Percentiles rank a stretch among this genome's conserved stretches.
These are phyloP conservation scores for Stemphylium vesicarium DNA, from an alignment of 2,329 filamentous ascomycete genomes.

Conservation along the genomic window DNA sequence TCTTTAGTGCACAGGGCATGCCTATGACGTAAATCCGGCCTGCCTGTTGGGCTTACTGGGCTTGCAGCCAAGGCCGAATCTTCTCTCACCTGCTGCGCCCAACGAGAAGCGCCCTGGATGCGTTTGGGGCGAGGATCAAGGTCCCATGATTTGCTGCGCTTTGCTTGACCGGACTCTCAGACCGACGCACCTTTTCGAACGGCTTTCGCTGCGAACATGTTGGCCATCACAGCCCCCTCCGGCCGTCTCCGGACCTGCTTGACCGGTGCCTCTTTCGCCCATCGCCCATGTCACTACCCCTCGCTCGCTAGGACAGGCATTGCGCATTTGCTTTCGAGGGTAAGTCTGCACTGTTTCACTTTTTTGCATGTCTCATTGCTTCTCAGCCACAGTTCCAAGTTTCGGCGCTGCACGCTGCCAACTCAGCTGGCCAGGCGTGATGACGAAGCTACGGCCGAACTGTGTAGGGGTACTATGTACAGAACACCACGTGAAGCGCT, in stretches of 20 bases:
- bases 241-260: background rate
- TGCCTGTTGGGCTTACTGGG: slow-evolving; percentile 16
- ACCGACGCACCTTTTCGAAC: slow-evolving; percentile 4
- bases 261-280: slow-evolving; percentile 4
- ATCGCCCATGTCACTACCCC: slow-evolving; percentile 3
- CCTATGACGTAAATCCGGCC: slow-evolving; percentile 17
- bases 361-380: background rate
- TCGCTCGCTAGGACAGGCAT: background rate
- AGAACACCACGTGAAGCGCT: slow-evolving; percentile 13
- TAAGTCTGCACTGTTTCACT: background rate
- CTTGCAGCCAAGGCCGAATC: slow-evolving; percentile 4
- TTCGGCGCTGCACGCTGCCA: slow-evolving; percentile 26
- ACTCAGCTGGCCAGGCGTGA: slow-evolving; percentile 24
- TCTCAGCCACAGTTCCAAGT: slow-evolving; percentile 16
- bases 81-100: slow-evolving; percentile 15
- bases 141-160: slow-evolving; percentile 18
- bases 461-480: slow-evolving; percentile 14
- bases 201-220: slow-evolving; percentile 7
- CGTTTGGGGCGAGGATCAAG: background rate
- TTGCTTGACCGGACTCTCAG: slow-evolving; percentile 13
- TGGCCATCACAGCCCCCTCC: background rate
- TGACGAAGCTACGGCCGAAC: slow-evolving; percentile 26
- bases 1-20: slow-evolving; percentile 8
- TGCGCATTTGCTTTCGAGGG: background rate
- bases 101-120: slow-evolving; percentile 5